These are phyloP conservation scores for Mucor piriformis DNA, from an alignment of 371 early-diverging fungal species.

Conservation along the genomic window DNA sequence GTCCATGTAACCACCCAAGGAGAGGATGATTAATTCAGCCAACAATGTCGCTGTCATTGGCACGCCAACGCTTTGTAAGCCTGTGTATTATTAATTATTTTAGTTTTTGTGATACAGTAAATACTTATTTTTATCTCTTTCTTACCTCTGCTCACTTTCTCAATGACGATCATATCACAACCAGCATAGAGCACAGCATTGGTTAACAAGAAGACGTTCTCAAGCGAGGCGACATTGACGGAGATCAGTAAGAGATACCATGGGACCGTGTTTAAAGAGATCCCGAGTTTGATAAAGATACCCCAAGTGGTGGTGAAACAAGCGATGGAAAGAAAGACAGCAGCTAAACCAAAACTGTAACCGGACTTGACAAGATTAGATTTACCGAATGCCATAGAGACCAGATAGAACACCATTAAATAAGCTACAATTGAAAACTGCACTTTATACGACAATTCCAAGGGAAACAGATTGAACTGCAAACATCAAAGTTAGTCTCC, in stretches of 20 bases:
- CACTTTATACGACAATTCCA: constrained; percentile 25
- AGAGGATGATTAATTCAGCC: constrained; percentile 58
- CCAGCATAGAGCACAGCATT: constrained; percentile 71
- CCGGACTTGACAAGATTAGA: constrained; percentile 75
- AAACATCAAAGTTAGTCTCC: not conserved
- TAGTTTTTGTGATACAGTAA: not conserved
- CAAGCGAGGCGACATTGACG: constrained; percentile 72
- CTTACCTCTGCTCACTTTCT: constrained; percentile 64
- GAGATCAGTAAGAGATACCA: constrained; percentile 72
- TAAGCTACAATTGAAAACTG: constrained; percentile 27
- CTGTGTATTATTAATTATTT: too few relatives aligned
- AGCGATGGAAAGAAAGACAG: constrained; percentile 47
- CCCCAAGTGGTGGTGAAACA: constrained; percentile 40
- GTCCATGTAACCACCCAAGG: constrained; percentile 58
- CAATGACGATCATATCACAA: constrained; percentile 69
- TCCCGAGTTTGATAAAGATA: constrained; percentile 24
- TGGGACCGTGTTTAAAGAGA: constrained; percentile 29
- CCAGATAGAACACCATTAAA: constrained; percentile 55
- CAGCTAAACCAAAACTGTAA: constrained; percentile 70
- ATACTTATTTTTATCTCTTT: not conserved
- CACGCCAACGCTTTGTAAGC: constrained; percentile 65
- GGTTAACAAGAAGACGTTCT: constrained; percentile 72
- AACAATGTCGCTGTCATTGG: constrained; percentile 63
- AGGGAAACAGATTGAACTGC: constrained; percentile 34
- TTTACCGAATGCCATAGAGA: constrained; percentile 63